Evolutionary conservation across 208 protist species (phyloP).

Genomic region (Acanthamoeba sp.): DNA sequence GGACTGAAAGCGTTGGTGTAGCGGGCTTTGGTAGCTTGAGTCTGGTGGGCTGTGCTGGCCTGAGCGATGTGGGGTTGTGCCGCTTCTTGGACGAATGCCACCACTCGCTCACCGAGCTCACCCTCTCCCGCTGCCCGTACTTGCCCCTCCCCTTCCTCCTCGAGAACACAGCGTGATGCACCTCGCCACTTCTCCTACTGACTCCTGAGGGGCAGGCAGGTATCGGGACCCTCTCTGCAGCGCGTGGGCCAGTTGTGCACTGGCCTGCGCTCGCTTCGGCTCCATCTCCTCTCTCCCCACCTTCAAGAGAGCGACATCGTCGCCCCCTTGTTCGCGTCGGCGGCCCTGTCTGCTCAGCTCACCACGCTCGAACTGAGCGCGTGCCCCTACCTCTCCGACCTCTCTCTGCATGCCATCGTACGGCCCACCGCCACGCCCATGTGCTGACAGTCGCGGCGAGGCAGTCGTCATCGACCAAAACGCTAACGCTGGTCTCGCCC

Average conservation of each 20-base stretch:
- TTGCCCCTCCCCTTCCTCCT: neutral
- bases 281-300: neutral
- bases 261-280: neutral
- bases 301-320: neutral
- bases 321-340: neutral
- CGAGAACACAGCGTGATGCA: neutral
- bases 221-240: neutral
- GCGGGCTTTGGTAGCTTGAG: neutral
- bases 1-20: neutral
- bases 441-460: neutral
- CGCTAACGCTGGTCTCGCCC: neutral
- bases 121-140: neutral
- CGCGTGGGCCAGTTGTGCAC: conserved; percentile 3
- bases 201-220: neutral
- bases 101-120: conserved; percentile 29
- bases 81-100: conserved; percentile 38
- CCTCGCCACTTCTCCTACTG: neutral
- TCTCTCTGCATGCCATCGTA: neutral
- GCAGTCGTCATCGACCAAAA: neutral
- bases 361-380: neutral
- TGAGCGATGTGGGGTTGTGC: neutral
- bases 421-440: neutral
- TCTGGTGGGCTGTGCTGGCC: neutral
- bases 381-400: neutral
- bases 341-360: neutral